Evolutionary conservation across 306 rosid species (phyloP).

Genomic region (Cucurbita moschata): DNA sequence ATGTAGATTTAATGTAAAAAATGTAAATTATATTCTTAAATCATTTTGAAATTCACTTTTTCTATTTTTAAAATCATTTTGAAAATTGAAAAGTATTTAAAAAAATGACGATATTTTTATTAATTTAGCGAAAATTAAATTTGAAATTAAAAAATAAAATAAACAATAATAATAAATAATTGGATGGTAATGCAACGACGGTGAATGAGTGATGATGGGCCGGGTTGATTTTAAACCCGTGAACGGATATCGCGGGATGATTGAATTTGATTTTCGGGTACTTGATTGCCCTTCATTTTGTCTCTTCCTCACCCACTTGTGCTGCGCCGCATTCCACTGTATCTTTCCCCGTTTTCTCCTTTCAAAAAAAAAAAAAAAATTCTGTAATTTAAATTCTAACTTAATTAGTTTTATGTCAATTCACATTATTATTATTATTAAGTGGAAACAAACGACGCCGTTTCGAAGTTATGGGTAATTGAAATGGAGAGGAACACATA

Average conservation of each 20-base stretch:
- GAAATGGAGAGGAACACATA: slow-evolving; percentile 8
- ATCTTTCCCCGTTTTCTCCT: background rate
- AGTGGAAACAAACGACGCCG: background rate
- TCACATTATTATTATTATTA: background rate
- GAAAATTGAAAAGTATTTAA: too few species aligned
- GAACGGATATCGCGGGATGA: slow-evolving; percentile 29
- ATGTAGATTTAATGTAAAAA: too few species aligned
- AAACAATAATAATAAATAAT: background rate
- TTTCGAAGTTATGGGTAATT: slow-evolving; percentile 1
- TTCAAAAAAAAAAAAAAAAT: too few species aligned
- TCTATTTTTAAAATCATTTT: too few species aligned
- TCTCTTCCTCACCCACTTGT: background rate
- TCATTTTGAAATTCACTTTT: too few species aligned
- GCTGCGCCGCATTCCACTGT: slow-evolving; percentile 16
- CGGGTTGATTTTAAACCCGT: slow-evolving; percentile 22
- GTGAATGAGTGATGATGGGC: background rate
- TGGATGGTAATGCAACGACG: background rate
- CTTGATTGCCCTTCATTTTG: background rate
- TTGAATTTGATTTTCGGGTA: too few species aligned
- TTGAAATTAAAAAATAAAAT: too few species aligned
- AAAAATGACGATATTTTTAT: too few species aligned
- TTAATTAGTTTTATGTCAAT: background rate
- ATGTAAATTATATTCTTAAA: too few species aligned
- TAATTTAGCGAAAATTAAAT: too few species aligned
- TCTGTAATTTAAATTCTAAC: background rate